Conservation (phyloP, 2,329 filamentous ascomycete species). For the Cercospora berteroae region DNA sequence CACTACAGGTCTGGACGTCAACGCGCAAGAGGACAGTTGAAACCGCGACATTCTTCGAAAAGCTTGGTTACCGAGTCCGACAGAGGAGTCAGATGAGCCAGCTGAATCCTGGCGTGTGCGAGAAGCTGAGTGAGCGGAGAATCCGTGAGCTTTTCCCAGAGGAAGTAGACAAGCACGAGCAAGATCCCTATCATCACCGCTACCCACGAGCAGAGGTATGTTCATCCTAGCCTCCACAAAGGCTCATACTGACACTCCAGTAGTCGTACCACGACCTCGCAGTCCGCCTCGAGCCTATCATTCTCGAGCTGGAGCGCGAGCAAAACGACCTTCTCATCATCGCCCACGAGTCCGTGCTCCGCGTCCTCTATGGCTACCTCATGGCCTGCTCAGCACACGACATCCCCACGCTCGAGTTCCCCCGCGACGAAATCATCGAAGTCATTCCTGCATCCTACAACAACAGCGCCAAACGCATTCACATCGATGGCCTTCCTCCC, state of each 20-base stretch:
- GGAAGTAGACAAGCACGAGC: constrained; percentile 87
- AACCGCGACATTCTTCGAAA: constrained; percentile 77
- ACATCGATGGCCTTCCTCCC: constrained; percentile 67
- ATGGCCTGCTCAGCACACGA: constrained; percentile 98
- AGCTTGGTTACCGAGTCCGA: constrained; percentile 77
- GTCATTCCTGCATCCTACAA: constrained; percentile 97
- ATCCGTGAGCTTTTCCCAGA: constrained; percentile 83
- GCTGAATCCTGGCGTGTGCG: constrained; percentile 92
- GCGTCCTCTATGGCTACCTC: constrained; percentile 93
- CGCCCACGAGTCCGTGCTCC: constrained; percentile 94
- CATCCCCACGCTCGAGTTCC: constrained; percentile 90
- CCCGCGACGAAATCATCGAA: constrained; percentile 96
- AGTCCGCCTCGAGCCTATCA: constrained; percentile 96
- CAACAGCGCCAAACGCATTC: constrained; percentile 88
- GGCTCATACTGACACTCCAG: constrained; percentile 3
- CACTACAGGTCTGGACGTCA: constrained; percentile 90
- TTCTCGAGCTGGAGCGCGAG: constrained; percentile 93
- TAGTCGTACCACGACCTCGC: constrained; percentile 97
- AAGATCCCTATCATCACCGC: constrained; percentile 93
- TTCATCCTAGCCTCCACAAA: background rate
- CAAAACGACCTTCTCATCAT: constrained; percentile 98
- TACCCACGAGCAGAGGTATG: constrained; percentile 88
- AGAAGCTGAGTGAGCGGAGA: constrained; percentile 81
- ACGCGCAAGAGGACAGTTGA: constrained; percentile 87
- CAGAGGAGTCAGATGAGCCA: constrained; percentile 97